These are phyloP conservation scores for Lophiostoma macrostomum DNA, from an alignment of 495 filamentous ascomycete species.

Conservation along the genomic window DNA sequence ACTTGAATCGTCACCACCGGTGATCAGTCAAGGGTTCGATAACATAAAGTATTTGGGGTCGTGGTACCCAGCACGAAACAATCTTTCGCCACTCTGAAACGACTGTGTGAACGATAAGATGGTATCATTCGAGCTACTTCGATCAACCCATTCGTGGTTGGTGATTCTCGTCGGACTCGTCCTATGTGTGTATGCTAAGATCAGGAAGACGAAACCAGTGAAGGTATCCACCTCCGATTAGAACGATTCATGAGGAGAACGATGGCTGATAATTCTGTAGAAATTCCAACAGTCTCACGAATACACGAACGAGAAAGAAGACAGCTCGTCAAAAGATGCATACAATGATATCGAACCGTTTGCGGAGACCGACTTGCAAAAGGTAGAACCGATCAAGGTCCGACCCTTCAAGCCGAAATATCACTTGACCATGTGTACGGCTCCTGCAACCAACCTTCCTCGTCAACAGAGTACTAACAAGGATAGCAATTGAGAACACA, in stretches of 20 bases:
- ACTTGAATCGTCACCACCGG: too few relatives aligned
- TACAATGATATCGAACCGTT: conserved; percentile 53
- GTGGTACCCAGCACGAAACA: too few relatives aligned
- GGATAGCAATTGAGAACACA: conserved; percentile 49
- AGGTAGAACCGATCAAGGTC: conserved; percentile 57
- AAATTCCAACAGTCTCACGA: not conserved
- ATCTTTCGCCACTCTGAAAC: too few relatives aligned
- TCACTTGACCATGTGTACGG: conserved; percentile 68
- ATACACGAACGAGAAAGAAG: not conserved
- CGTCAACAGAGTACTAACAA: not conserved
- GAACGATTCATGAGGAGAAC: not conserved
- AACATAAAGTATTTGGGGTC: too few relatives aligned
- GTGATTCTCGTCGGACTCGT: too few relatives aligned
- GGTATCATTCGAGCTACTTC: too few relatives aligned
- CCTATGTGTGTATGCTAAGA: too few relatives aligned
- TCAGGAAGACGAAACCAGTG: not conserved
- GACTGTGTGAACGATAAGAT: too few relatives aligned
- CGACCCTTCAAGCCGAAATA: conserved; percentile 70
- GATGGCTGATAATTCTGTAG: not conserved
- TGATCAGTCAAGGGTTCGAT: too few relatives aligned
- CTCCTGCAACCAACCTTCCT: not conserved
- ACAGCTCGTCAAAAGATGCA: conserved; percentile 9
- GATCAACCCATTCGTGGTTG: too few relatives aligned
- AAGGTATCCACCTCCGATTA: not conserved
- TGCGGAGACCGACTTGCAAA: conserved; percentile 57